These are phyloP conservation scores for Trichosporon sp. DNA, from an alignment of 1,284 basidiomycete species.

Conservation along the genomic window DNA sequence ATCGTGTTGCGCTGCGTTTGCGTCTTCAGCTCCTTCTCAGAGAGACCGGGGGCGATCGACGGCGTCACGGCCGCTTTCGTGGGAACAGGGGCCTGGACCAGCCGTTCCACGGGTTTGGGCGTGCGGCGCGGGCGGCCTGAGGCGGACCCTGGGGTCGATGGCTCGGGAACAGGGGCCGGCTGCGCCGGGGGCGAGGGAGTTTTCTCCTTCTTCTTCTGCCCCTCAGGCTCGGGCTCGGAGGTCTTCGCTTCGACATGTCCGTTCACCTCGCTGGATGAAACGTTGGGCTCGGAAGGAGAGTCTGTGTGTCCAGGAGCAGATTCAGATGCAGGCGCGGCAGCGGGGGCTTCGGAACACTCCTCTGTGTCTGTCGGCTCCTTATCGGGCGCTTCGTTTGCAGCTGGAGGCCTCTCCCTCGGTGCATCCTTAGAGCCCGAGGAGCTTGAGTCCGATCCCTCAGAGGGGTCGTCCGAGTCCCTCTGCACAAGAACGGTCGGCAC, in stretches of 20 bases:
- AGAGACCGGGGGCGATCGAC: slow-evolving; percentile 40
- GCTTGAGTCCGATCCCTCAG: background rate
- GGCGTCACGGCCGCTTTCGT: slow-evolving; percentile 13
- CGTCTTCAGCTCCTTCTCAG: slow-evolving; percentile 51
- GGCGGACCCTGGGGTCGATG: background rate
- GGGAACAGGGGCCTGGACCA: background rate
- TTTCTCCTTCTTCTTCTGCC: background rate
- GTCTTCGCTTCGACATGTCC: background rate
- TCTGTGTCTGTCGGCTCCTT: background rate
- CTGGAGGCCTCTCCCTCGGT: background rate
- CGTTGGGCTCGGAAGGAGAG: background rate
- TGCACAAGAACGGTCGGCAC: background rate
- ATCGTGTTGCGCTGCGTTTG: slow-evolving; percentile 50
- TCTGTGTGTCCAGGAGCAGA: background rate
- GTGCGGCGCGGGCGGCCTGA: slow-evolving; percentile 11
- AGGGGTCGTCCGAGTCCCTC: background rate
- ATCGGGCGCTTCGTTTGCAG: background rate
- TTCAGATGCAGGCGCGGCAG: background rate
- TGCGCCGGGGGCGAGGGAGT: background rate
- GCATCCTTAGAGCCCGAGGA: background rate
- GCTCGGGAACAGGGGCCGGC: slow-evolving; percentile 5
- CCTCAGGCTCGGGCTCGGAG: background rate
- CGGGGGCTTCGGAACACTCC: too few relatives aligned
- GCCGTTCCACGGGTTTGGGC: background rate
- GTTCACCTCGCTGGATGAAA: background rate